A percentile compares a stretch with the other conserved stretches of the same genome.
These are phyloP conservation scores for Colletotrichum gigasporum DNA, from an alignment of 2,329 filamentous ascomycete genomes.

Conservation along the genomic window DNA sequence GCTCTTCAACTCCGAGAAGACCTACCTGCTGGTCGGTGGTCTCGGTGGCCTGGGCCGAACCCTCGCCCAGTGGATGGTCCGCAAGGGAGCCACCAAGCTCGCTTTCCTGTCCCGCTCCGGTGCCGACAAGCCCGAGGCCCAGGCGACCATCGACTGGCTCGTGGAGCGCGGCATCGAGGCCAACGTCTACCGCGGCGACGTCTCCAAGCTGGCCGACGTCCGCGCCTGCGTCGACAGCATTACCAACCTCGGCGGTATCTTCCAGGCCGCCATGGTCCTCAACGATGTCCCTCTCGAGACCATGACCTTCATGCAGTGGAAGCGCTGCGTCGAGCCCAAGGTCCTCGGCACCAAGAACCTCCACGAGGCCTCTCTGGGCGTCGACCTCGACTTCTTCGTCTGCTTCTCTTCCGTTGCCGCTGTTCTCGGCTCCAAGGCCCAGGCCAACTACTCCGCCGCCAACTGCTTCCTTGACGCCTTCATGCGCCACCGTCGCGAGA, in stretches of 20 bases:
- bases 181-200: constrained; percentile 43
- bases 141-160: constrained; percentile 36
- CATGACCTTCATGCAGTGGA: constrained; percentile 41
- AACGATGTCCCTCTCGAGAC: constrained; percentile 33
- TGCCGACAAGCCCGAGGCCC: constrained; percentile 43
- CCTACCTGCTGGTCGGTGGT: constrained; percentile 43
- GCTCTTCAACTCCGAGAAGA: constrained; percentile 38
- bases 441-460: constrained; percentile 48
- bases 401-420: constrained; percentile 39
- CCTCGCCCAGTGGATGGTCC: constrained; percentile 45
- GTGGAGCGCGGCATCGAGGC: constrained; percentile 29
- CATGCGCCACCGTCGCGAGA: constrained; percentile 37
- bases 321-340: constrained; percentile 39
- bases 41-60: constrained; percentile 44
- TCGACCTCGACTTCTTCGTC: constrained; percentile 42
- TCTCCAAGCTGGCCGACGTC: constrained; percentile 40
- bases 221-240: constrained; percentile 33
- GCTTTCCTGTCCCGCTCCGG: constrained; percentile 42
- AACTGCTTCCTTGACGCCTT: constrained; percentile 47
- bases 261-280: constrained; percentile 51
- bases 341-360: constrained; percentile 45
- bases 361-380: constrained; percentile 36
- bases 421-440: constrained; percentile 38
- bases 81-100: constrained; percentile 42
- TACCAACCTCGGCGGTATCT: constrained; percentile 45